Evolutionary conservation across 805 yeast species (phyloP).

Genomic region (Ascoidea rubescens): DNA sequence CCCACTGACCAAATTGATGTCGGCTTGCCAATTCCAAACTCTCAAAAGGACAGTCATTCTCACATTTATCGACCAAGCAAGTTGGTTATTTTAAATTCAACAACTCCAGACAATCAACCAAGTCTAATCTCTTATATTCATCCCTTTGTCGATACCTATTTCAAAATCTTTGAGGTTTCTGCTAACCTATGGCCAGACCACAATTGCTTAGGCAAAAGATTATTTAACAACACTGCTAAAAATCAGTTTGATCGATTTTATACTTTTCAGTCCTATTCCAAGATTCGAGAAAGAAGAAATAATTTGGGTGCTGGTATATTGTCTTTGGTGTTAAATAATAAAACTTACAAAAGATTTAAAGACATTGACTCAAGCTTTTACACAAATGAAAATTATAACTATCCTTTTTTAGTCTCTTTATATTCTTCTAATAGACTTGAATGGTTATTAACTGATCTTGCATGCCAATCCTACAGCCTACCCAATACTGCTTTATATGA

Average conservation of each 20-base stretch:
- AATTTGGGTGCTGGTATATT: slow-evolving; percentile 43
- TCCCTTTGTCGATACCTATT: slow-evolving; percentile 22
- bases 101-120: neutral
- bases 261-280: slow-evolving; percentile 27
- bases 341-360: slow-evolving; percentile 9
- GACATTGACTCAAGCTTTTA: slow-evolving; percentile 13
- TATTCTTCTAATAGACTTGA: slow-evolving; percentile 47
- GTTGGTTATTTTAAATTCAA: neutral
- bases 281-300: slow-evolving; percentile 28
- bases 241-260: slow-evolving; percentile 27
- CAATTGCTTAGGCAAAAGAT: slow-evolving; percentile 24
- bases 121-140: slow-evolving; percentile 11
- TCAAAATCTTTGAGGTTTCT: slow-evolving; percentile 19
- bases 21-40: slow-evolving; percentile 17
- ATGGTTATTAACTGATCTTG: slow-evolving; percentile 61
- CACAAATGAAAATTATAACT: slow-evolving; percentile 11
- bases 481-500: slow-evolving; percentile 43
- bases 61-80: slow-evolving; percentile 22
- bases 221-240: slow-evolving; percentile 14
- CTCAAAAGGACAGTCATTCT: slow-evolving; percentile 25
- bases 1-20: neutral
- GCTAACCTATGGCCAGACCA: slow-evolving; percentile 13
- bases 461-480: slow-evolving; percentile 43
- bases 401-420: slow-evolving; percentile 37
- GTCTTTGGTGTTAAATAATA: slow-evolving; percentile 21